Conservation (phyloP, 345 rosid species). For the Brassica nigra region DNA sequence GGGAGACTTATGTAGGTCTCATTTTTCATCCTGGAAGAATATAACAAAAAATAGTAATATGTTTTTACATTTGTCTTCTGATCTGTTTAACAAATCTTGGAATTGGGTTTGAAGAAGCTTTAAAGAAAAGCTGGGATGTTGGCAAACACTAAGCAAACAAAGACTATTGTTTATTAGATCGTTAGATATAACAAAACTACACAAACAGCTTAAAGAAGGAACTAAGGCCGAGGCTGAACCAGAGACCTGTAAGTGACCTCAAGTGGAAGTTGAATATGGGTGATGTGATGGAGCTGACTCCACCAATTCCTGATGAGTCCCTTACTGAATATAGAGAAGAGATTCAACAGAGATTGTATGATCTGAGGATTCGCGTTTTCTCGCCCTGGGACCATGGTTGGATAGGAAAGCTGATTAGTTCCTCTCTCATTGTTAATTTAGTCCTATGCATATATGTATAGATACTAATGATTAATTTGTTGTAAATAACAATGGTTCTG, state of each 20-base stretch:
- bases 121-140: no score
- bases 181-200: no score
- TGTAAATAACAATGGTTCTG: no score
- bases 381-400: constrained; percentile 46
- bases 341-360: constrained; percentile 82
- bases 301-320: constrained; percentile 81
- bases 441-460: no score
- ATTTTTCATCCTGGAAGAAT: constrained; percentile 6
- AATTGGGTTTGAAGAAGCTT: no score
- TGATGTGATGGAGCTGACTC: constrained; percentile 91
- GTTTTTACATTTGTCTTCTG: not conserved
- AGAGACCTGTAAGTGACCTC: constrained; percentile 47
- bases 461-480: no score
- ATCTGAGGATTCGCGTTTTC: constrained; percentile 53
- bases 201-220: no score
- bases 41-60: not conserved
- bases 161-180: no score
- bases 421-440: constrained; percentile 20
- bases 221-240: no score
- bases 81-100: no score
- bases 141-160: no score
- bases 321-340: constrained; percentile 85
- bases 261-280: constrained; percentile 83
- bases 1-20: constrained; percentile 5
- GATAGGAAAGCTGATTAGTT: constrained; percentile 62